Conservation (phyloP, 2,329 filamentous ascomycete species). For the Alternaria solani region DNA sequence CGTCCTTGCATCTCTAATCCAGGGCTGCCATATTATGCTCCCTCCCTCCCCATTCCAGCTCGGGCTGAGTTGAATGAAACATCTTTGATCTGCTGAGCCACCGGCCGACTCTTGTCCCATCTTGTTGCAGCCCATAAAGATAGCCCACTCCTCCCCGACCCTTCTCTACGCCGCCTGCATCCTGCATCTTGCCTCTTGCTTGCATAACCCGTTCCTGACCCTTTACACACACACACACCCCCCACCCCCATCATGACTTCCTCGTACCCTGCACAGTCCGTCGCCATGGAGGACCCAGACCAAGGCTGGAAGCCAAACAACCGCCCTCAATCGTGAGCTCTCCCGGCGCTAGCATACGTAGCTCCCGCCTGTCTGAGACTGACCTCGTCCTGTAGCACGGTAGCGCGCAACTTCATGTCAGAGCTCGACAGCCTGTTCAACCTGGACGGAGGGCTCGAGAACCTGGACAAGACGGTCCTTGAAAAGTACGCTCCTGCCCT, state of each 20-base stretch:
- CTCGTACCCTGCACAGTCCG: conserved; percentile 23
- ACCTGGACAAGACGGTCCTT: conserved; percentile 77
- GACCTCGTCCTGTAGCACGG: conserved; percentile 67
- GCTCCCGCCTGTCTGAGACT: conserved; percentile 29
- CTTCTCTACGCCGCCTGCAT: conserved; percentile 14
- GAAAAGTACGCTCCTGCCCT: conserved; percentile 74
- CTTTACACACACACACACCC: not conserved
- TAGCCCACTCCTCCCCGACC: conserved; percentile 15
- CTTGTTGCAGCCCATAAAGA: conserved; percentile 20
- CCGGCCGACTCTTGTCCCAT: conserved; percentile 12
- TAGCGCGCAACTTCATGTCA: conserved; percentile 85
- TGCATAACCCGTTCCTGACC: conserved; percentile 1
- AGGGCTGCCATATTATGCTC: conserved; percentile 41
- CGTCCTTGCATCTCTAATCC: conserved; percentile 23
- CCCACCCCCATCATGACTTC: conserved; percentile 19
- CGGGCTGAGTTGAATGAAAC: conserved; percentile 38
- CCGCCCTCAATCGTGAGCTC: conserved; percentile 81
- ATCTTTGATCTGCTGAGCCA: conserved; percentile 27
- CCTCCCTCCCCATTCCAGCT: conserved; percentile 19
- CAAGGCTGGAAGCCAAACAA: conserved; percentile 81
- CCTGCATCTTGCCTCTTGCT: not conserved
- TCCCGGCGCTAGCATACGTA: conserved; percentile 34
- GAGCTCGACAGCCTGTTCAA: conserved; percentile 90
- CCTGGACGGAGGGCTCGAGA: conserved; percentile 78
- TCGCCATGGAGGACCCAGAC: conserved; percentile 61